Percentiles rank a stretch among this genome's conserved stretches.
phyloP scores from a whole-genome alignment of 345 rosid genomes.

The Arabidopsis suecica region DNA sequence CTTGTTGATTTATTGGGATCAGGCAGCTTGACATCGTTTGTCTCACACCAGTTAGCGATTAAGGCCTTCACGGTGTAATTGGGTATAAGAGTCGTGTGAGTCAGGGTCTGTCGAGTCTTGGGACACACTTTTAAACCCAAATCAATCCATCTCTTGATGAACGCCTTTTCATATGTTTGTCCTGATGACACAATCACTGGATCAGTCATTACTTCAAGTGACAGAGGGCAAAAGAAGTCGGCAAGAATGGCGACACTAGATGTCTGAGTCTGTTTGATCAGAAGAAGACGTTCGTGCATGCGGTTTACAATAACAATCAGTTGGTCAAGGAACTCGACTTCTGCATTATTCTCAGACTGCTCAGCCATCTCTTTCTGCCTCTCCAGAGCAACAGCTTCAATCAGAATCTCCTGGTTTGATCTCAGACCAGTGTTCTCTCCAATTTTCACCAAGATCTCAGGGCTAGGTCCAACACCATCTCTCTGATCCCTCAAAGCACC shows the following conservation, averaged over 20 bases:
- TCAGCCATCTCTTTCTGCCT: constrained; percentile 93
- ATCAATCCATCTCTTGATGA: constrained; percentile 91
- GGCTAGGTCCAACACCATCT: constrained; percentile 62
- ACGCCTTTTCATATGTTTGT: constrained; percentile 90
- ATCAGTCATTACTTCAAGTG: constrained; percentile 96
- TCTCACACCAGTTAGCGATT: constrained; percentile 93
- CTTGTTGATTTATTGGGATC: constrained; percentile 66
- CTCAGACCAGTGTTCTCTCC: constrained; percentile 74
- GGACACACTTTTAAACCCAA: constrained; percentile 95
- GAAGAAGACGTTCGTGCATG: constrained; percentile 80
- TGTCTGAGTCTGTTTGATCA: constrained; percentile 76
- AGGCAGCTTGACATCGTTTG: constrained; percentile 82
- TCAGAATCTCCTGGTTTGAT: constrained; percentile 88
- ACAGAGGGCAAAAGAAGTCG: constrained; percentile 97
- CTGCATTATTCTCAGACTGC: constrained; percentile 76
- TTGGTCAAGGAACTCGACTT: constrained; percentile 78
- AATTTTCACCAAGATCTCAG: constrained; percentile 72
- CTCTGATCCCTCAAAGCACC: constrained; percentile 67
- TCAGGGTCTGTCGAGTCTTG: constrained; percentile 83
- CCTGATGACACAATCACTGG: constrained; percentile 97
- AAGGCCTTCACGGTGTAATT: constrained; percentile 96
- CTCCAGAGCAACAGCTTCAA: constrained; percentile 95
- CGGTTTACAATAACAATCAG: constrained; percentile 65
- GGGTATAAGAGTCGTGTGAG: constrained; percentile 84
- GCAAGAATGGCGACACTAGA: constrained; percentile 82